Base-by-base conservation (phyloP, 768 basidiomycete genomes). In the Gloeophyllum trabeum region DNA sequence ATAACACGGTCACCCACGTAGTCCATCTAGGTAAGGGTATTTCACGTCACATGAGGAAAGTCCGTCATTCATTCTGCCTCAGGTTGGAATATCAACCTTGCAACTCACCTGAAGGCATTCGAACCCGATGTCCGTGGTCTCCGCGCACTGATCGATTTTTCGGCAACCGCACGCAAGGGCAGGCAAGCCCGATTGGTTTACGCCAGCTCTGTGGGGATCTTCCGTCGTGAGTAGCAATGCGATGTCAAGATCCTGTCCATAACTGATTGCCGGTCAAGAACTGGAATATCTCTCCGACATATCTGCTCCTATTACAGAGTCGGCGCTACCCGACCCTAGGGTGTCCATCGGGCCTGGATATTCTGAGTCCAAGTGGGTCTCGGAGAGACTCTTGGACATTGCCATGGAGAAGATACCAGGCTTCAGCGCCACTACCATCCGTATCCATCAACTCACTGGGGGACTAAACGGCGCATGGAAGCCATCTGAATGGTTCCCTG, bases 61-160 rank as follows among this genome's bases (percentile, higher is more conserved):
- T 20, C 13, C 10, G 14, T n/a, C 5, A n/a, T 30, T 37, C 16
- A n/a, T n/a, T n/a, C n/a, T n/a, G n/a, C 19, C 12, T 20, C 22
- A n/a, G 14, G 22, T 14, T 22, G 19, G 12, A 54, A 45, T 0
- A 56, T 63, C 16, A 47, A 63, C 42, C 63, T 62, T 46, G 62
- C 59, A 39, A 24, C 58, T 3, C 43, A 54, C 0, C 43, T 64
- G 4, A 37, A 32, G 3, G 56, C 60, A 3, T 61, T 62, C 41
- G 61, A 63, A 39, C 44, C 49, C 14, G 48, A 49, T 39, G 44
- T 64, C 2, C 41, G 40, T 6, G 51, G 52, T 3, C 44, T 62
- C 4, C 59, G 63, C 7, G 52, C 58, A 20, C 50, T 69, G n/a
- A 36, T 67, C 12, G 57, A 67, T 44, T 50, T 70, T 5, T 58